These are phyloP conservation scores for Amphichorda felina DNA, from an alignment of 2,329 filamentous ascomycete genomes.

Conservation along the genomic window DNA sequence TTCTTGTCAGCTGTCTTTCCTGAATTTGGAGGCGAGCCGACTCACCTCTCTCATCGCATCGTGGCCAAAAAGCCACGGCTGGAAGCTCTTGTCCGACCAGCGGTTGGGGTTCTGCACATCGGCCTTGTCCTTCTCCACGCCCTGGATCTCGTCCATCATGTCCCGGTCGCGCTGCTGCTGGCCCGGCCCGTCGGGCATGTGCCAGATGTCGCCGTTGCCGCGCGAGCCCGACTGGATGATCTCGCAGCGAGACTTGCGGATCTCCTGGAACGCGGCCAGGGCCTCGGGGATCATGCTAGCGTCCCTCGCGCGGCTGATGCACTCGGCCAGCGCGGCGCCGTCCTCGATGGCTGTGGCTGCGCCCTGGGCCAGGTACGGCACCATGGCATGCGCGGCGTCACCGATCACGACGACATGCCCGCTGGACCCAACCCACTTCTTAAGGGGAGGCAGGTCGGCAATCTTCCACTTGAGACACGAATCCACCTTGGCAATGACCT, in stretches of 20 bases:
- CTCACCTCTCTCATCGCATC: slow-evolving; percentile 3
- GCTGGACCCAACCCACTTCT: slow-evolving; percentile 1
- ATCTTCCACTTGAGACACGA: slow-evolving; percentile 3
- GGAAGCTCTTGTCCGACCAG: slow-evolving; percentile 2
- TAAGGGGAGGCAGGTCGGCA: slow-evolving; percentile 3
- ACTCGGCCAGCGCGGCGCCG: slow-evolving; percentile 4
- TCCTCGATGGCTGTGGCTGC: slow-evolving; percentile 5
- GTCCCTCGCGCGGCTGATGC: background rate
- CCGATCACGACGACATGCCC: slow-evolving; percentile 8
- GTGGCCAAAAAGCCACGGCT: slow-evolving; percentile 6
- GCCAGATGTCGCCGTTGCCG: slow-evolving; percentile 3
- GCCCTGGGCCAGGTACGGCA: slow-evolving; percentile 7
- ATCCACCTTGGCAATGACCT: slow-evolving; percentile 3
- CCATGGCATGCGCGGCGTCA: slow-evolving; percentile 12
- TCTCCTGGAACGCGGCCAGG: background rate
- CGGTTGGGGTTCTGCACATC: slow-evolving; percentile 4
- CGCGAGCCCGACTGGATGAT: slow-evolving; percentile 2
- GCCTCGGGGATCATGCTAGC: background rate
- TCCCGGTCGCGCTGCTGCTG: slow-evolving; percentile 3
- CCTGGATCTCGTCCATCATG: background rate
- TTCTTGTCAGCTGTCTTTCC: too few relatives aligned
- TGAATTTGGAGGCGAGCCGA: too few relatives aligned
- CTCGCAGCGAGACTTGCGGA: slow-evolving; percentile 5
- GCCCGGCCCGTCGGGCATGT: slow-evolving; percentile 4
- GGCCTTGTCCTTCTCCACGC: background rate